A percentile compares a stretch with the other conserved stretches of the same genome.
phyloP scores from a whole-genome alignment of 345 rosid genomes.

The Linum usitatissimum region DNA sequence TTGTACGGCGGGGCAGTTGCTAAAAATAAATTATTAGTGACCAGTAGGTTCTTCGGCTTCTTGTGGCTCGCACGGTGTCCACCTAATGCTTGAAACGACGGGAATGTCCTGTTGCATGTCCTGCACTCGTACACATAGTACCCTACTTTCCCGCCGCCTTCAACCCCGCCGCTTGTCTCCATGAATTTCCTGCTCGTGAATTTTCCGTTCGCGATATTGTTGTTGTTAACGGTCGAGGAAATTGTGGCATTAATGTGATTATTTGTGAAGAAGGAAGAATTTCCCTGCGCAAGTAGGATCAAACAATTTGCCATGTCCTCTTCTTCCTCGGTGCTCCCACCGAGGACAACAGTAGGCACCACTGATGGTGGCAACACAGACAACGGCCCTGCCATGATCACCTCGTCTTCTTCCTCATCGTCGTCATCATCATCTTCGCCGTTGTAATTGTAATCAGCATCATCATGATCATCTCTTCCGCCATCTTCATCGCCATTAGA shows the following conservation, averaged over 20 bases:
- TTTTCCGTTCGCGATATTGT: constrained; percentile 14
- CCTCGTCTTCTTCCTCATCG: neutral
- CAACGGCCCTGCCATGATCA: constrained; percentile 10
- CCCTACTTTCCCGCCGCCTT: constrained; percentile 41
- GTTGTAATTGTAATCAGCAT: neutral
- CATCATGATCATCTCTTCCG: neutral
- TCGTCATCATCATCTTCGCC: neutral
- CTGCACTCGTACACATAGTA: constrained; percentile 85
- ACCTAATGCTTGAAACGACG: constrained; percentile 93
- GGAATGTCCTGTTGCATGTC: constrained; percentile 76
- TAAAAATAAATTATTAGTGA: neutral
- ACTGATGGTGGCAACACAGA: constrained; percentile 18
- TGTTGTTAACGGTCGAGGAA: neutral
- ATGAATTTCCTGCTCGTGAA: constrained; percentile 55
- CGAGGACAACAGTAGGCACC: constrained; percentile 9
- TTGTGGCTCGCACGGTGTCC: constrained; percentile 99
- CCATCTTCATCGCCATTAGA: constrained; percentile 10
- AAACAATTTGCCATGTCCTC: constrained; percentile 91
- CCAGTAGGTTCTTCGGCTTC: constrained; percentile 30
- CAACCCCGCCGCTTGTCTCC: constrained; percentile 34
- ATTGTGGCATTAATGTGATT: neutral
- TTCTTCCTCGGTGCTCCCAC: constrained; percentile 46
- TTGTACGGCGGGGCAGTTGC: neutral
- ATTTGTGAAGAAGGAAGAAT: constrained; percentile 12
- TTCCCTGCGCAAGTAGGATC: constrained; percentile 84